Base-by-base conservation (phyloP, 176 grass and related monocot species). In the Lolium rigidum region DNA sequence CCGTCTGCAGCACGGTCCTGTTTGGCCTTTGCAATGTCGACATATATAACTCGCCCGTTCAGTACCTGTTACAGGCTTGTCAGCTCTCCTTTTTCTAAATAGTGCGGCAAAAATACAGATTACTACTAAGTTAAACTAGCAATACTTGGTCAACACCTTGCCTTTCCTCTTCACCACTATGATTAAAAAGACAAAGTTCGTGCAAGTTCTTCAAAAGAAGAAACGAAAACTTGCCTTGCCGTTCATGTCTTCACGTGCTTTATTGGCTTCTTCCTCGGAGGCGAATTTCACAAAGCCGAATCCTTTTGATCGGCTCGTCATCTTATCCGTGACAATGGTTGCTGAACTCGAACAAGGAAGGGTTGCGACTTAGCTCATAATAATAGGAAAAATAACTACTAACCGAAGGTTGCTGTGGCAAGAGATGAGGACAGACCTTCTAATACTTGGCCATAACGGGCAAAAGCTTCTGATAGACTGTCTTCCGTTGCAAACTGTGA, bases 271-370 rank as follows among this genome's bases (percentile, higher is more conserved):
- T 52, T 87, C 89, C 69, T 80, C 24, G 0, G 76, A 92, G 14
- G 93, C 93, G 87, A 94, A 95, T 87, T 94, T 98, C 37, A 94
- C 87, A 78, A 98, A 98, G 41, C 95, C 91, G 51, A 98, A 95
- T 48, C 95, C 95, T 80, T 95, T 95, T n/a, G 95, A 85, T 82
- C 81, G 38, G 76, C 39, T 76, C 60, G 81, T 87, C 60, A 91
- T 46, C 85, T 80, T 84, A 84, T 91, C 85, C 0, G 68, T 87
- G n/a, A 90, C 62, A 62, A 94, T 70, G 28, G 80, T 92, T 10
- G 93, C 95, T 98, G 93, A 78, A 84, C 77, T 58, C 49, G 57
- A 62, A 81, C 26, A 85, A 77, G 51, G 61, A 83, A 28, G 25
- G n/a, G 12, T 72, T 78, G 24, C 57, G 58, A 15, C 70, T 80